phyloP scores from a whole-genome alignment of 331 rosid species.

The Stylosanthes scabra region DNA sequence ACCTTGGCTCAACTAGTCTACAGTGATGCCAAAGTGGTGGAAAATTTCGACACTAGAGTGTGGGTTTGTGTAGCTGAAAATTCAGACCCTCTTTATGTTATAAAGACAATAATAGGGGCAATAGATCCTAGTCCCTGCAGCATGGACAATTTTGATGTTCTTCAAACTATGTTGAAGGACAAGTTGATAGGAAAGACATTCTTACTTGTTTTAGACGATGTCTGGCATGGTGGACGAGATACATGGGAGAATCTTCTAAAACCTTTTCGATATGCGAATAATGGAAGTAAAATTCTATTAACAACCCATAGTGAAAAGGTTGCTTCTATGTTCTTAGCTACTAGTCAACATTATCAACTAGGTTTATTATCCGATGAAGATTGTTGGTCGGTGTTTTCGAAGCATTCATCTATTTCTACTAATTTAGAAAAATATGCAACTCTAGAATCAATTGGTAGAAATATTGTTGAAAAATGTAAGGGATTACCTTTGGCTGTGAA shows the following conservation, averaged over 20 bases:
- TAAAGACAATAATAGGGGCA: too few species aligned
- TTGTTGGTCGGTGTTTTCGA: neutral
- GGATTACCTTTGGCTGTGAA: neutral
- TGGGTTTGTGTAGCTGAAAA: too few species aligned
- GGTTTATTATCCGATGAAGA: neutral
- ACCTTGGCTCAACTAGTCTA: neutral
- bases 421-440: neutral
- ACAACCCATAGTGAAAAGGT: neutral
- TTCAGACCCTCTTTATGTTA: neutral
- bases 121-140: too few species aligned
- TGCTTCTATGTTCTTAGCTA: neutral
- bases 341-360: too few species aligned
- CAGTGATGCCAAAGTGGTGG: neutral
- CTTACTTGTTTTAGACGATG: neutral
- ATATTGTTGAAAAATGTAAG: neutral
- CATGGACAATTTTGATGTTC: neutral
- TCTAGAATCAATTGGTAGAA: neutral
- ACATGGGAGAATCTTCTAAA: neutral
- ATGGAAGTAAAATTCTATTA: neutral
- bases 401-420: neutral
- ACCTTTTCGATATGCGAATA: neutral
- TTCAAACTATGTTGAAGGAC: neutral
- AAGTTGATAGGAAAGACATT: neutral
- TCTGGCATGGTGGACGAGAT: neutral
- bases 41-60: too few species aligned